Base-by-base conservation (phyloP, 768 basidiomycete species). In the Pleurotus eryngii region DNA sequence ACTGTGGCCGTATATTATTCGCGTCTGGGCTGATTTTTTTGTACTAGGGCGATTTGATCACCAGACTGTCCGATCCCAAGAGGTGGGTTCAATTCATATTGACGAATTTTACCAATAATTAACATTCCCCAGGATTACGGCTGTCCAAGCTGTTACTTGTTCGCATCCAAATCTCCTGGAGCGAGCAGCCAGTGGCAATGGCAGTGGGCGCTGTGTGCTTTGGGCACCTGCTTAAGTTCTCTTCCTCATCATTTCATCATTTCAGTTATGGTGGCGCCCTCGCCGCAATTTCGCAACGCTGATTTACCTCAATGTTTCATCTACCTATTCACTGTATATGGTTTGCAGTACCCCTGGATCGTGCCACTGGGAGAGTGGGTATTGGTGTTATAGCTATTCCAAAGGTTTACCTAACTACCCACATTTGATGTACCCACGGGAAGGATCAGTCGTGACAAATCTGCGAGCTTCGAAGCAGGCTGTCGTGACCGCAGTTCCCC, bases 61-160 rank as follows among this genome's bases (percentile, higher is more conserved):
- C 85, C 3, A 79, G 77, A 58, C 71, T 94, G 7, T 70, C 81
- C 12, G 89, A 91, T 68, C 73, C 70, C 43, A 64, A 69, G 24
- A 75, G 77, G 89, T 89, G 64, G 42, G 79, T 45, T 20, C 17
- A 7, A 48, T 24, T 37, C 12, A 24, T 39, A 35, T 3, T 46
- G 27, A 22, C 11, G 46, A 39, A 46, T 46, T n/a, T 35, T 35
- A 35, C 30, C 30, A 35, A 59, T 56, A 22, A 49, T 54, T 54
- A 63, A 30, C 12, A 27, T 35, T 22, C 37, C 12, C 22, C 60
- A 92, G 89, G 61, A 86, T 93, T 59, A 82, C 87, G 18, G 91
- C 92, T 1, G 86, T 87, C 3, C 92, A 92, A 70, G 90, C 92
- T n/a, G 92, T 93, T n/a, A 90, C 92, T 6, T 89, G 87, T 63